These are phyloP conservation scores for Solanum appendiculatum DNA, from an alignment of 257 asterid genomes.

Conservation along the genomic window DNA sequence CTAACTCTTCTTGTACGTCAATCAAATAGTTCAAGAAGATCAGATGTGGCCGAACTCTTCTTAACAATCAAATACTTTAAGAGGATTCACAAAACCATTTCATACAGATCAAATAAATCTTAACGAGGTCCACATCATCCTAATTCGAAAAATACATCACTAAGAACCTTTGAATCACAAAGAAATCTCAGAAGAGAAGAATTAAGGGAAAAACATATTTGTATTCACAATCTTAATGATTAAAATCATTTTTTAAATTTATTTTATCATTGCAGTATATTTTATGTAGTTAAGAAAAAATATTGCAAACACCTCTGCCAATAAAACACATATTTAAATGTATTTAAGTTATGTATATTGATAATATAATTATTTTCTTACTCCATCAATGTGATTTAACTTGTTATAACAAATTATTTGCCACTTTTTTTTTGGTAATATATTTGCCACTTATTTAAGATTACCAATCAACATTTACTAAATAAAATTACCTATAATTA, in stretches of 20 bases:
- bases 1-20: neutral
- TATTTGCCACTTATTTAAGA: neutral
- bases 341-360: neutral
- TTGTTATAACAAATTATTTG: neutral
- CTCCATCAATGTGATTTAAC: neutral
- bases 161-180: too few relatives aligned
- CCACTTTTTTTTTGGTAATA: neutral
- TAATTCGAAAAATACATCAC: too few relatives aligned
- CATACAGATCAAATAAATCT: too few relatives aligned
- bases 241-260: too few relatives aligned
- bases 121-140: too few relatives aligned
- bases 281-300: too few relatives aligned
- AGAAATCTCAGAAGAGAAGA: neutral
- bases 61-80: too few relatives aligned
- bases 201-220: too few relatives aligned
- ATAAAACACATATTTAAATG: neutral
- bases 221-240: neutral
- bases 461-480: neutral
- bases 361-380: neutral
- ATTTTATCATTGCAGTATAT: too few relatives aligned
- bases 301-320: neutral
- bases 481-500: neutral
- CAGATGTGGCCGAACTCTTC: neutral
- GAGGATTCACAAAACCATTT: too few relatives aligned
- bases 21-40: too few relatives aligned